A percentile compares a stretch with the other conserved stretches of the same genome.
phyloP scores from a whole-genome alignment of 2,329 filamentous ascomycete genomes.

The Elsinoe fawcettii region DNA sequence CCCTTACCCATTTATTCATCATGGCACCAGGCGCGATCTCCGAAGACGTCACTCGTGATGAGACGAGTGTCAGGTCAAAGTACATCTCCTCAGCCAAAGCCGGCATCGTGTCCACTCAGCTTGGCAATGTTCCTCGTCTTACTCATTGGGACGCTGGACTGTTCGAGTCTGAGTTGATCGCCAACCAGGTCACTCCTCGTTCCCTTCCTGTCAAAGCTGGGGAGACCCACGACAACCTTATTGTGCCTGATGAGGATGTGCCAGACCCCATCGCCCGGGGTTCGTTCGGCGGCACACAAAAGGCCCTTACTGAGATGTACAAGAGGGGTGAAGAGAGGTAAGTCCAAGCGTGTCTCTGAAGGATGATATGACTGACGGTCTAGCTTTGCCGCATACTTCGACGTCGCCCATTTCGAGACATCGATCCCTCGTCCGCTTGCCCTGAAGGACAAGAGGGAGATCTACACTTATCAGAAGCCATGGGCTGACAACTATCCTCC shows the following conservation, averaged over 20 bases:
- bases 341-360: not conserved
- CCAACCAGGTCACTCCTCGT: constrained; percentile 15
- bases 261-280: constrained; percentile 18
- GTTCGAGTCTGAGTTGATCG: constrained; percentile 19
- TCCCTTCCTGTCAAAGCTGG: constrained; percentile 17
- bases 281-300: constrained; percentile 20
- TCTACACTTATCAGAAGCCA: constrained; percentile 21
- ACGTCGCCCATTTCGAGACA: constrained; percentile 22
- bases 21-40: constrained; percentile 5
- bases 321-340: constrained; percentile 21
- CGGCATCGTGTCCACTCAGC: not conserved
- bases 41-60: not conserved
- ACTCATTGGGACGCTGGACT: constrained; percentile 19
- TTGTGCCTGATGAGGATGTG: constrained; percentile 16
- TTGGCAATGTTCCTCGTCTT: not conserved
- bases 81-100: not conserved
- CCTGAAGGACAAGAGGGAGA: constrained; percentile 19
- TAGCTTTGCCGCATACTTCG: constrained; percentile 19
- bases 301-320: constrained; percentile 22
- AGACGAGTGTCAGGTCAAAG: constrained; percentile 4
- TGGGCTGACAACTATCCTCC: constrained; percentile 24
- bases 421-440: constrained; percentile 19
- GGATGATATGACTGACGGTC: not conserved
- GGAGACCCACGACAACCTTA: constrained; percentile 18
- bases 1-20: not conserved